Evolutionary conservation across 2,329 filamentous ascomycete species (phyloP).

Genomic region (Zymoseptoria pseudotritici): DNA sequence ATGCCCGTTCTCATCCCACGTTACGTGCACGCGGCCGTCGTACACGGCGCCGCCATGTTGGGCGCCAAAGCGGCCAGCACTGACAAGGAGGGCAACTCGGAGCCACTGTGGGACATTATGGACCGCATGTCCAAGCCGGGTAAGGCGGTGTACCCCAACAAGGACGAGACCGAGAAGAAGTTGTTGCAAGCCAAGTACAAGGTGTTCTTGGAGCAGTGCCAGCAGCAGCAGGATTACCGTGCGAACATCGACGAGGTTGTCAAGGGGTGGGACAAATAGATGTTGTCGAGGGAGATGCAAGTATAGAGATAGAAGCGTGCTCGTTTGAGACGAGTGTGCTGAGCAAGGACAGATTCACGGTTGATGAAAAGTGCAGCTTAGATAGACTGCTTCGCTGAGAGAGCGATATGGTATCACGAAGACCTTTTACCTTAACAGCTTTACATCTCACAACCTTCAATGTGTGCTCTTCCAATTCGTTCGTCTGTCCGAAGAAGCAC

Average conservation of each 20-base stretch:
- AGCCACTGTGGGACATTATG: slow-evolving; percentile 94
- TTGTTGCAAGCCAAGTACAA: slow-evolving; percentile 84
- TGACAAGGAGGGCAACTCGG: slow-evolving; percentile 66
- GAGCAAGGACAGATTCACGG: neutral
- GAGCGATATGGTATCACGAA: neutral
- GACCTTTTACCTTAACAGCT: too few species aligned
- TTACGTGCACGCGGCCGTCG: slow-evolving; percentile 91
- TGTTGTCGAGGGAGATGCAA: neutral
- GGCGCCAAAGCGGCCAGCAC: slow-evolving; percentile 93
- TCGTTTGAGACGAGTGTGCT: neutral
- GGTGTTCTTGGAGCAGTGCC: slow-evolving; percentile 89
- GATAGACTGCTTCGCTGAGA: neutral
- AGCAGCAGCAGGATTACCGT: slow-evolving; percentile 75
- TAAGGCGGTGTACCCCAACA: slow-evolving; percentile 68
- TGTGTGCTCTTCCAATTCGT: too few species aligned
- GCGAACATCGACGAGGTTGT: slow-evolving; percentile 61
- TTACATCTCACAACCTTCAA: too few species aligned
- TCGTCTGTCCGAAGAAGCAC: neutral
- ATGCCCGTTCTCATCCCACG: slow-evolving; percentile 91
- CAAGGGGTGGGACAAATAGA: slow-evolving; percentile 25
- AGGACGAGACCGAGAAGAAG: slow-evolving; percentile 65
- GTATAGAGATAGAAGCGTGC: neutral
- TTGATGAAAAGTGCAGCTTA: neutral
- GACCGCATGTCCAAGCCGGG: slow-evolving; percentile 94
- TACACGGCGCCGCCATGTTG: slow-evolving; percentile 97